Base-by-base conservation (phyloP, 345 rosid genomes). In the Syzygium jambos region DNA sequence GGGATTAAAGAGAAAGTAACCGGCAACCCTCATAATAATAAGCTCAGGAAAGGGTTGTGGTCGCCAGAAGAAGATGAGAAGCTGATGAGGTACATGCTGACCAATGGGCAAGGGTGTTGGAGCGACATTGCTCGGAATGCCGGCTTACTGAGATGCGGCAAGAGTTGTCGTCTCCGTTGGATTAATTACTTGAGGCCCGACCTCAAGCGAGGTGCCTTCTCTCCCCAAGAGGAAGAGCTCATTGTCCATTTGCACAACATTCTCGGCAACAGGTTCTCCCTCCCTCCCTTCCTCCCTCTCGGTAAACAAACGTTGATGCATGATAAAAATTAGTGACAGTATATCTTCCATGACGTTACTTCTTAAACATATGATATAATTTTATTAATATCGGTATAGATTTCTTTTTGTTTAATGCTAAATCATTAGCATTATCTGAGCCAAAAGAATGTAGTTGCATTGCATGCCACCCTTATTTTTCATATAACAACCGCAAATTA, bases 121-220 rank as follows among this genome's bases (percentile, higher is more conserved):
- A 95, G 95, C 89, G 96, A 95, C 85, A 93, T 95, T 85, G 97
- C 97, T 19, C 89, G 93, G 68, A 95, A 95, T 92, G 96, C 98
- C 30, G 97, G 97, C 78, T 91, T 95, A 59, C 94, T 86, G 77
- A 90, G 98, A n/a, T 95, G 98, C 52, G 97, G 98, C 25, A 95
- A 95, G 91, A 95, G 98, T 83, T 95, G 96, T 78, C 97, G 98
- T 51, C 96, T 95, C 87, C 97, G 98, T 29, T 95, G 98, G 98
- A 95, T 95, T 83, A 95, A 95, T 78, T 95, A 95, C 90, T 88
- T 95, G 55, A 91, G 97, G 84, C 98, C 98, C 63, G 98, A 95
- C 89, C 97, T 95, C 86, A 95, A 94, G 85, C 95, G 97, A 5
- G 97, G 97, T 43, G 94, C 97, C 2, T 96, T 95, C 87, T 96